A percentile compares a stretch with the other conserved stretches of the same genome.
Conservation (phyloP, 108 stramenopile genomes). For the Discostella pseudostelligera region DNA sequence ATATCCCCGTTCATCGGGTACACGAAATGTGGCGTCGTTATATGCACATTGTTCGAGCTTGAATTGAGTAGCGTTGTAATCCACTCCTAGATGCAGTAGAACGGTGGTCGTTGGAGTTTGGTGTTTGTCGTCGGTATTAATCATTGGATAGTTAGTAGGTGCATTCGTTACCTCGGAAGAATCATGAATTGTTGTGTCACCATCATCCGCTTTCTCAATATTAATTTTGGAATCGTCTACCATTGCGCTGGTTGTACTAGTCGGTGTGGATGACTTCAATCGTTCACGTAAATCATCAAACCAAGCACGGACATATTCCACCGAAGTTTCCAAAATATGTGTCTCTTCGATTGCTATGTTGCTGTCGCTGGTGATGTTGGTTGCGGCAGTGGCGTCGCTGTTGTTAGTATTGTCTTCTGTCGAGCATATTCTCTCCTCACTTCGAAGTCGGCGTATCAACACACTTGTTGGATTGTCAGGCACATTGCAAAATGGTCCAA, state of each 20-base stretch:
- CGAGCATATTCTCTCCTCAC: conserved; percentile 9
- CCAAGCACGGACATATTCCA: conserved; percentile 40
- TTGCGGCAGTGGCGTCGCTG: neutral
- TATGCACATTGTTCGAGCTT: conserved; percentile 88
- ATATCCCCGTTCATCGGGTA: conserved; percentile 82
- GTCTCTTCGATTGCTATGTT: conserved; percentile 23
- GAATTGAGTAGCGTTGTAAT: conserved; percentile 52
- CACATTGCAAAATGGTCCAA: conserved; percentile 52
- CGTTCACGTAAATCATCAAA: conserved; percentile 32
- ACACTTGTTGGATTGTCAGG: conserved; percentile 76
- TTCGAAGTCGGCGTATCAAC: conserved; percentile 42
- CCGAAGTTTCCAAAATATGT: conserved; percentile 71
- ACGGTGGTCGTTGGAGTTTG: conserved; percentile 29
- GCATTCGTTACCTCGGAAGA: neutral
- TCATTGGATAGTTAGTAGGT: no score
- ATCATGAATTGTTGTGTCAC: conserved; percentile 2
- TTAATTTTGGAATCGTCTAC: neutral
- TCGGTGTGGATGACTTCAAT: neutral
- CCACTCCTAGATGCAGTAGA: conserved; percentile 80
- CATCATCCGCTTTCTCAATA: neutral
- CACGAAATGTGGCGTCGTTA: conserved; percentile 92
- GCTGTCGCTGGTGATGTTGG: conserved; percentile 2
- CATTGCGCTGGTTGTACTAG: neutral
- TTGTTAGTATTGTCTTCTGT: no score
- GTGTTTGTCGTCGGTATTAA: no score